Base-by-base conservation (phyloP, 148 eudicot species). In the Camellia sinensis region DNA sequence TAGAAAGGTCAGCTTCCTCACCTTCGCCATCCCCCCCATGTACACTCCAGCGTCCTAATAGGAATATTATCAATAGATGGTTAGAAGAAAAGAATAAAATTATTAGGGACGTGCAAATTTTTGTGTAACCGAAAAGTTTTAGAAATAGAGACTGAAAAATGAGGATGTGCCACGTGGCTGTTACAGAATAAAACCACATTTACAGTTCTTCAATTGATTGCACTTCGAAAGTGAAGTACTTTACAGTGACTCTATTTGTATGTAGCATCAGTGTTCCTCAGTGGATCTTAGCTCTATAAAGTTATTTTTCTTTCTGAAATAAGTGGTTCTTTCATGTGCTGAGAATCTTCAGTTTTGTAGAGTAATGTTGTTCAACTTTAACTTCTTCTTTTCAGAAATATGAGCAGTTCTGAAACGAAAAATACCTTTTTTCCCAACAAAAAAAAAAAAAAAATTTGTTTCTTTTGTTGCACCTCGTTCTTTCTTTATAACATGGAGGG, bases 21-120 rank as follows among this genome's bases (percentile, higher is more conserved):
- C 90, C 92, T 73, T 88, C 97, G 2, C 43, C 80, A 48, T 63
- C 86, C 21, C 90, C 89, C 56, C 95, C 98, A 0, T 94, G 98
- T 85, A 54, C 78, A 19, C 84, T 90, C 66, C 90, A 85, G 61
- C 75, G 79, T 21, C 76, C 74, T 11, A 84, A 91, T 79, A 66
- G 56, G 11, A 53, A 61, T 80, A 43, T 86, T 68, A 74, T 90
- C 61, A 75, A 76, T 48, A 78, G 81, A 41, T 86, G 87, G 92
- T 62, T 82, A 59, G 87, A 80, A 64, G 83, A 83, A 5, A 91
- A 89, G 83, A 85, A 80, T 7, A 84, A 81, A 41, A 72, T 83
- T 17, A 83, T 87, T 21, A 71, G 72, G 50, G 83, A 52, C 11
- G 59, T 84, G 60, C 60, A 77, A 65, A 74, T 57, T 67, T 67